These are phyloP conservation scores for Botryobasidium botryosum DNA, from an alignment of 768 basidiomycete genomes.

Conservation along the genomic window DNA sequence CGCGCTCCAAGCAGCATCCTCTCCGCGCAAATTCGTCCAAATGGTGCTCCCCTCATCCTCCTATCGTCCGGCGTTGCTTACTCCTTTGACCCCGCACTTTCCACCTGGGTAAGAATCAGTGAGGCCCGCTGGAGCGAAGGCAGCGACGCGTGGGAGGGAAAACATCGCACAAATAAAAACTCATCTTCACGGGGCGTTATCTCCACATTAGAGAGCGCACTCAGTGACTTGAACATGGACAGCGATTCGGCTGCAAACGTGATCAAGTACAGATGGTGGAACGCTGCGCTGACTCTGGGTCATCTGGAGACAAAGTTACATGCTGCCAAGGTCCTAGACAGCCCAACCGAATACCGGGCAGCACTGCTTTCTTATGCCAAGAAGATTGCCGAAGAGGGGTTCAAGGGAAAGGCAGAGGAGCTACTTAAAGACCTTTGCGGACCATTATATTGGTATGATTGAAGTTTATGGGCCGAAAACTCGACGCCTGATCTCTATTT, in stretches of 20 bases:
- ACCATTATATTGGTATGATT: slow-evolving; percentile 70
- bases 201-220: slow-evolving; percentile 14
- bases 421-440: slow-evolving; percentile 80
- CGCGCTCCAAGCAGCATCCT: slow-evolving; percentile 41
- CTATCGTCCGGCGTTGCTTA: slow-evolving; percentile 65
- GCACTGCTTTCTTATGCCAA: slow-evolving; percentile 61
- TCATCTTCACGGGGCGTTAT: slow-evolving; percentile 9
- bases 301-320: slow-evolving; percentile 75
- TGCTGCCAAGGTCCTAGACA: slow-evolving; percentile 58
- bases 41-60: slow-evolving; percentile 62
- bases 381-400: slow-evolving; percentile 79
- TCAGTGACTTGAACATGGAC: slow-evolving; percentile 14
- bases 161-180: slow-evolving; percentile 28
- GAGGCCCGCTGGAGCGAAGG: slow-evolving; percentile 76
- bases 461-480: no score
- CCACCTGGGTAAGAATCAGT: slow-evolving; percentile 55
- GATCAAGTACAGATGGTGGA: slow-evolving; percentile 77
- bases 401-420: slow-evolving; percentile 78
- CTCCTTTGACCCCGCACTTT: slow-evolving; percentile 55
- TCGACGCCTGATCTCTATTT: no score
- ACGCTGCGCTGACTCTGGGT: slow-evolving; percentile 62
- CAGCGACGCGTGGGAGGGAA: slow-evolving; percentile 67
- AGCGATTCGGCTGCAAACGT: slow-evolving; percentile 6
- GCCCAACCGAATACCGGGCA: slow-evolving; percentile 70
- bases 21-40: slow-evolving; percentile 51